A percentile compares a stretch with the other conserved stretches of the same genome.
Evolutionary conservation across 495 filamentous ascomycete species (phyloP).

Genomic region (Xanthoparmelia taractica): DNA sequence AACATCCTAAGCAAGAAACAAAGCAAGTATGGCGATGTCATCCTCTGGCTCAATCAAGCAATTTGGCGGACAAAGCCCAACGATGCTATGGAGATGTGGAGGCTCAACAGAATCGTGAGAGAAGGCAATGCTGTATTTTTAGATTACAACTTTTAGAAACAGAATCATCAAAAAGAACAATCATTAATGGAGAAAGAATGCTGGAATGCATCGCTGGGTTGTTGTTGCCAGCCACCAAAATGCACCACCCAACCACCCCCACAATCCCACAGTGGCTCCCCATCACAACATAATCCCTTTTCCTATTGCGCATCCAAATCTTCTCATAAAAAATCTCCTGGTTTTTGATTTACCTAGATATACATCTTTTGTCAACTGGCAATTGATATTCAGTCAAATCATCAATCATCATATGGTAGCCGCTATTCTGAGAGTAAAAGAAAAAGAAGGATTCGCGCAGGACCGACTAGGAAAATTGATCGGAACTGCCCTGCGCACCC

Average conservation of each 20-base stretch:
- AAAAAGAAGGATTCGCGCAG: neutral
- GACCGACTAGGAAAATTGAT: neutral
- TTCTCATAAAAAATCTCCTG: neutral
- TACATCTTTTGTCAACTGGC: neutral
- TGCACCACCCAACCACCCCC: neutral
- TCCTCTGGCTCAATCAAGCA: constrained; percentile 53
- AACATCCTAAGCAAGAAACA: constrained; percentile 61
- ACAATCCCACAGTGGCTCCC: neutral
- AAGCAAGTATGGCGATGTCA: constrained; percentile 50
- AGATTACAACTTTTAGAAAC: constrained; percentile 23
- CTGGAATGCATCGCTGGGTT: constrained; percentile 10
- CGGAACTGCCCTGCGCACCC: neutral
- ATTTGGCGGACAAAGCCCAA: constrained; percentile 12
- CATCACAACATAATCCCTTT: neutral
- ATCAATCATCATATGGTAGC: neutral
- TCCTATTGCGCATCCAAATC: neutral
- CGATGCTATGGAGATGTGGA: constrained; percentile 19
- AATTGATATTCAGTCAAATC: neutral
- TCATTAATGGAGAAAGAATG: constrained; percentile 7
- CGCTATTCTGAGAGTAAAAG: neutral
- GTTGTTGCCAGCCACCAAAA: neutral
- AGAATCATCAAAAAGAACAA: no score
- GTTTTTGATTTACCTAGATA: neutral
- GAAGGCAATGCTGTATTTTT: constrained; percentile 22
- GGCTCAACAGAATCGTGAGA: constrained; percentile 19